Percentiles rank a stretch among this genome's conserved stretches.
Evolutionary conservation across 495 filamentous ascomycete species (phyloP).

Genomic region (Penicillium steckii): DNA sequence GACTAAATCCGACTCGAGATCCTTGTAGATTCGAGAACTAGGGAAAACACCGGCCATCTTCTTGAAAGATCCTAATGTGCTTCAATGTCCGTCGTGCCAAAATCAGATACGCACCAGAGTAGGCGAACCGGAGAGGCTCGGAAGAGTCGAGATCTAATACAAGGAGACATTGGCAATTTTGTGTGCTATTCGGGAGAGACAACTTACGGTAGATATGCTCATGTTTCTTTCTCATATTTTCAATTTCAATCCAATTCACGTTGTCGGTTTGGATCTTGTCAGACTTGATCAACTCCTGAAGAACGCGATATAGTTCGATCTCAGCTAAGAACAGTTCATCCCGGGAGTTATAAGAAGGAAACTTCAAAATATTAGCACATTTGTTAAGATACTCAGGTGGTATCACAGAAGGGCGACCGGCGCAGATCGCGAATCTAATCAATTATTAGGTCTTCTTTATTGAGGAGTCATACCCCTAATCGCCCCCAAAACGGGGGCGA

Average conservation of each 20-base stretch:
- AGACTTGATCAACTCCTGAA: slow-evolving; percentile 14
- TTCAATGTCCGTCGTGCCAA: slow-evolving; percentile 13
- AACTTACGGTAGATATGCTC: slow-evolving; percentile 16
- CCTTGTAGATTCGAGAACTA: not conserved
- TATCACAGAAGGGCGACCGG: slow-evolving; percentile 17
- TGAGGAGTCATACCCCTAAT: too few species aligned
- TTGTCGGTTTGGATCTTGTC: slow-evolving; percentile 5
- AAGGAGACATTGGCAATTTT: not conserved
- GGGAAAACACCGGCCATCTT: not conserved
- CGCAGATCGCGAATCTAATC: slow-evolving; percentile 14
- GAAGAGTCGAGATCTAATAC: slow-evolving; percentile 22
- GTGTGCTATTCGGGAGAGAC: not conserved
- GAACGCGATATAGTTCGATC: slow-evolving; percentile 9
- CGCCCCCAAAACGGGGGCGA: too few species aligned
- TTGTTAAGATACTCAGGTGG: slow-evolving; percentile 14
- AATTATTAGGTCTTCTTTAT: not conserved
- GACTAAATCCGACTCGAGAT: slow-evolving; percentile 1
- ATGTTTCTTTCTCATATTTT: slow-evolving; percentile 9
- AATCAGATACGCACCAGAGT: slow-evolving; percentile 18
- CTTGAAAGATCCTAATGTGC: slow-evolving; percentile 3
- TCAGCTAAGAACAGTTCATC: slow-evolving; percentile 17
- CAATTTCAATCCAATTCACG: slow-evolving; percentile 13
- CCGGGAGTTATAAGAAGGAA: slow-evolving; percentile 11
- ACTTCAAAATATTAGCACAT: slow-evolving; percentile 14
- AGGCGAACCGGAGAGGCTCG: slow-evolving; percentile 18